A percentile compares a stretch with the other conserved stretches of the same genome.
phyloP scores from a whole-genome alignment of 768 basidiomycete species.

The Boletus sensibilis region DNA sequence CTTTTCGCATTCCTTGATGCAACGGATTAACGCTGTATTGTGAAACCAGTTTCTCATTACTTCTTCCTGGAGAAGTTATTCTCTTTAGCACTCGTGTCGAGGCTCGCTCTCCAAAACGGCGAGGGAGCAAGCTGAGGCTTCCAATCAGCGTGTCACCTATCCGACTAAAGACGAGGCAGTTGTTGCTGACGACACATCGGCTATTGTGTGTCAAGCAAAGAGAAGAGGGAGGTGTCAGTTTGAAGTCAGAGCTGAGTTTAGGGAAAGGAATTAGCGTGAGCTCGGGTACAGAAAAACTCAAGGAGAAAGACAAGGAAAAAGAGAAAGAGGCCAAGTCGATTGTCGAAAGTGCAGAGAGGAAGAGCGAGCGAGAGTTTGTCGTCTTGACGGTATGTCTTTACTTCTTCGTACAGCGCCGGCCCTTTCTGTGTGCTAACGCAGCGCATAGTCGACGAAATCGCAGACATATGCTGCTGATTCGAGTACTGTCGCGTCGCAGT shows the following conservation, averaged over 20 bases:
- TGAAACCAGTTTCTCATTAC: conserved; percentile 32
- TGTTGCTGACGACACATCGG: conserved; percentile 57
- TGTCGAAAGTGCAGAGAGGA: conserved; percentile 48
- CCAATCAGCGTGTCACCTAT: conserved; percentile 48
- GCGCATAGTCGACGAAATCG: conserved; percentile 44
- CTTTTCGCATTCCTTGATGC: neutral
- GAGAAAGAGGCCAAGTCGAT: conserved; percentile 47
- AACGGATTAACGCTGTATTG: neutral
- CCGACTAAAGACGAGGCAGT: conserved; percentile 51
- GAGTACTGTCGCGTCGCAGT: conserved; percentile 32
- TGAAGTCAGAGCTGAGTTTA: conserved; percentile 56
- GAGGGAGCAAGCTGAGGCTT: conserved; percentile 55
- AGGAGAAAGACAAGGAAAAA: conserved; percentile 40
- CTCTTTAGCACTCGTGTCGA: conserved; percentile 56
- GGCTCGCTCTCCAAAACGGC: conserved; percentile 50
- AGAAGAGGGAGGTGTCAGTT: conserved; percentile 34
- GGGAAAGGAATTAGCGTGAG: conserved; percentile 14
- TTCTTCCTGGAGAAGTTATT: conserved; percentile 47
- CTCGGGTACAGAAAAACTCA: conserved; percentile 14
- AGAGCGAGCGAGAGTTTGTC: conserved; percentile 58
- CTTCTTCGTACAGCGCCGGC: neutral
- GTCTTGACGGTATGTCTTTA: conserved; percentile 53
- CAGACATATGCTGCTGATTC: conserved; percentile 44
- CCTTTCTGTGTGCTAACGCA: neutral
- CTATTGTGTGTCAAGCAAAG: conserved; percentile 56